These are phyloP conservation scores for Hebeloma cylindrosporum DNA, from an alignment of 768 basidiomycete genomes.

Conservation along the genomic window DNA sequence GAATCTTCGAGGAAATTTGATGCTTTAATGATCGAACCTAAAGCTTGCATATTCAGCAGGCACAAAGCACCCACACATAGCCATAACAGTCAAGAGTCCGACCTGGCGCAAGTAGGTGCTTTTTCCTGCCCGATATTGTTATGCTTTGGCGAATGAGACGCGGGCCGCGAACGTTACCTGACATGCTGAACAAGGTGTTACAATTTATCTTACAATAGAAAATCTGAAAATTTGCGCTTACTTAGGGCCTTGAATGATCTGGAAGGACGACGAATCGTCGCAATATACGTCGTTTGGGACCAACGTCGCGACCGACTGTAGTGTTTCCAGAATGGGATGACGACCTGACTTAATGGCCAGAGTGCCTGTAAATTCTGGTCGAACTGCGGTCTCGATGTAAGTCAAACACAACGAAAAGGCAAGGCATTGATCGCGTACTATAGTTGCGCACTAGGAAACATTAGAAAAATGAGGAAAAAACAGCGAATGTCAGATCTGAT, in stretches of 20 bases:
- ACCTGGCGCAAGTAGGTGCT: conserved; percentile 92
- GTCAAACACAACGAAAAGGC: neutral
- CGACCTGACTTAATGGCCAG: conserved; percentile 86
- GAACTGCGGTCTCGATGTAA: conserved; percentile 56
- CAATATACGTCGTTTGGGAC: conserved; percentile 93
- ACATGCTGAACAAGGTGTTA: conserved; percentile 37
- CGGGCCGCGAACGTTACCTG: conserved; percentile 29
- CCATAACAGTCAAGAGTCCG: conserved; percentile 80
- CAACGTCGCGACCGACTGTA: conserved; percentile 64
- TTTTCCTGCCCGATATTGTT: conserved; percentile 56
- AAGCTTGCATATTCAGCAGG: conserved; percentile 95
- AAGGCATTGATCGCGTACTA: conserved; percentile 25
- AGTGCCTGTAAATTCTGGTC: conserved; percentile 90
- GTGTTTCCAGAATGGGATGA: conserved; percentile 83
- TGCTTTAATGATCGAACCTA: conserved; percentile 37
- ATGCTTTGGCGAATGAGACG: too few species aligned
- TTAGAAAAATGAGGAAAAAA: neutral
- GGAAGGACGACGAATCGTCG: conserved; percentile 80
- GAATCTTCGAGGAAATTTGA: neutral
- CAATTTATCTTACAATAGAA: neutral
- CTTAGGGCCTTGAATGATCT: conserved; percentile 92
- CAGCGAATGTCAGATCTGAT: conserved; percentile 5
- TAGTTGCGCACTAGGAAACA: conserved; percentile 45
- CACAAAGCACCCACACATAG: conserved; percentile 89
- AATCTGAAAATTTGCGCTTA: conserved; percentile 34